phyloP scores from a whole-genome alignment of 805 yeast genomes.

The Debaryomyces hansenii region DNA sequence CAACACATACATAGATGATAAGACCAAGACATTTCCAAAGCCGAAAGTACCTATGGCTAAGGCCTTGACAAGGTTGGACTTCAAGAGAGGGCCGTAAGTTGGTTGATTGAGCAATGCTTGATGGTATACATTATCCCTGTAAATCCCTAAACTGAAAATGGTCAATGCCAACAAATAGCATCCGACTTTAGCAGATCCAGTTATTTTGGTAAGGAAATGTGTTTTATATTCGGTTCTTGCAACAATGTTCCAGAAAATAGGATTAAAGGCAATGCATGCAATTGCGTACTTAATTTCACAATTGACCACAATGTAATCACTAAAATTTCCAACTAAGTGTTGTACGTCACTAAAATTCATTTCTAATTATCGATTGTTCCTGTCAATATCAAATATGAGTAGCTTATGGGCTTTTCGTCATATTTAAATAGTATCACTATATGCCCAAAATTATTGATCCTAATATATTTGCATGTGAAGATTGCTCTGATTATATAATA shows the following conservation, averaged over 20 bases:
- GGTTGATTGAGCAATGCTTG: slow-evolving; percentile 73
- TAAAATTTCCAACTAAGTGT: slow-evolving; percentile 17
- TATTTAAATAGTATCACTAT: not conserved
- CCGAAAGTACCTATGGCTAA: slow-evolving; percentile 58
- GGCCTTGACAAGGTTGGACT: slow-evolving; percentile 36
- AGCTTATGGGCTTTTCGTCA: not conserved
- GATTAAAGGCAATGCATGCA: slow-evolving; percentile 81
- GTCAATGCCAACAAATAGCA: slow-evolving; percentile 82
- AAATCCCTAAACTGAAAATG: slow-evolving; percentile 82
- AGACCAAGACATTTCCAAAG: slow-evolving; percentile 77
- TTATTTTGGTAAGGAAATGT: slow-evolving; percentile 70
- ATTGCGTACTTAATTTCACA: slow-evolving; percentile 42
- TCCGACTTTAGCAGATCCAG: slow-evolving; percentile 68
- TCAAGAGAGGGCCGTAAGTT: slow-evolving; percentile 53
- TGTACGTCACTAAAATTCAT: slow-evolving; percentile 14
- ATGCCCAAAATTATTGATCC: not conserved
- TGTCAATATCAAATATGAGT: too few relatives aligned
- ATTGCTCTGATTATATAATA: not conserved
- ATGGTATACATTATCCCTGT: slow-evolving; percentile 75
- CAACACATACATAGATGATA: slow-evolving; percentile 84
- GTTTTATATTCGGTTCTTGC: slow-evolving; percentile 86
- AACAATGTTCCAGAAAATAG: slow-evolving; percentile 91
- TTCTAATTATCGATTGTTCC: not conserved
- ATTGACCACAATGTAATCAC: slow-evolving; percentile 21
- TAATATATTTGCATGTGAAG: not conserved